Percentiles rank a stretch among this genome's conserved stretches.
Conservation (phyloP, 306 rosid species). For the Argentina anserina region DNA sequence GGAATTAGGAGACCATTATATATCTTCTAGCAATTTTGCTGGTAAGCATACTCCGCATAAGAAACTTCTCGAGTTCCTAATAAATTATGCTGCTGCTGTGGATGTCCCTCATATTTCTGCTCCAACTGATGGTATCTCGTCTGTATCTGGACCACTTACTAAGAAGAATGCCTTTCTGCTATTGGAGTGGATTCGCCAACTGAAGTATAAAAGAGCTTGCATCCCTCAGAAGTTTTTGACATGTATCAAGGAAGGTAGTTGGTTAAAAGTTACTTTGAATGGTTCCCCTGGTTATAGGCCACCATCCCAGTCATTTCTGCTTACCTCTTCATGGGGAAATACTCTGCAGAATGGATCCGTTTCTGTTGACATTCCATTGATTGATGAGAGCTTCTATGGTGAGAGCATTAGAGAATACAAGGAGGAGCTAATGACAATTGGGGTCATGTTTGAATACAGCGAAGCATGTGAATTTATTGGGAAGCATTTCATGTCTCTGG, state of each 20-base stretch:
- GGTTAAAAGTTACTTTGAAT: constrained; percentile 51
- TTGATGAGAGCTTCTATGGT: constrained; percentile 56
- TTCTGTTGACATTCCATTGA: constrained; percentile 65
- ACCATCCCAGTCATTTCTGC: constrained; percentile 58
- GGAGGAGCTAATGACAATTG: constrained; percentile 58
- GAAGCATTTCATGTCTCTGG: constrained; percentile 54
- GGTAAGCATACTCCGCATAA: constrained; percentile 23
- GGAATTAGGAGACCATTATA: constrained; percentile 54
- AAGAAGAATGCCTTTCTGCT: constrained; percentile 54
- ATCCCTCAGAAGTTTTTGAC: constrained; percentile 42
- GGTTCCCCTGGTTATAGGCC: constrained; percentile 39
- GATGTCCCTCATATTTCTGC: constrained; percentile 64
- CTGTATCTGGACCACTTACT: constrained; percentile 48
- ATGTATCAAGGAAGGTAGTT: constrained; percentile 54
- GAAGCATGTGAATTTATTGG: constrained; percentile 70
- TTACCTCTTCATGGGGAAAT: constrained; percentile 41
- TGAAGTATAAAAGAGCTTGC: neutral
- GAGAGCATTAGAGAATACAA: constrained; percentile 31
- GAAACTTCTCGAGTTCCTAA: constrained; percentile 41
- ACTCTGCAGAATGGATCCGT: constrained; percentile 48
- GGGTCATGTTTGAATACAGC: constrained; percentile 59
- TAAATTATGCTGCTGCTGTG: constrained; percentile 30
- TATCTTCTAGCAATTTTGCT: constrained; percentile 26
- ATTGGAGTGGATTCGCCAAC: constrained; percentile 54
- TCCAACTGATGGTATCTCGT: constrained; percentile 46